A percentile compares a stretch with the other conserved stretches of the same genome.
phyloP scores from a whole-genome alignment of 2,329 filamentous ascomycete genomes.

The Talaromyces sp. region DNA sequence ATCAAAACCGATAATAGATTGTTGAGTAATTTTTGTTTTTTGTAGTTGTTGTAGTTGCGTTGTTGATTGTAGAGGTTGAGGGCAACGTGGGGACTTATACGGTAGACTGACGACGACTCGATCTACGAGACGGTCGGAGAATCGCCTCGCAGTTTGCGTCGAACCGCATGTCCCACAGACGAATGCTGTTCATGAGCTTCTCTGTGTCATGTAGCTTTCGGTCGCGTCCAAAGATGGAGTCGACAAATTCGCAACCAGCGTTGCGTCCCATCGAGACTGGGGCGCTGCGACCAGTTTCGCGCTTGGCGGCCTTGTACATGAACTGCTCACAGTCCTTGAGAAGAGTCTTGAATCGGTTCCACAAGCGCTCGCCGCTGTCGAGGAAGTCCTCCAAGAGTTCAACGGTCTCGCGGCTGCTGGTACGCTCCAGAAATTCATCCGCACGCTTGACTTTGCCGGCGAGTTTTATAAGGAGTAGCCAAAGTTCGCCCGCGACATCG shows the following conservation, averaged over 20 bases:
- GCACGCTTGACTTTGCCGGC: constrained; percentile 90
- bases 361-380: constrained; percentile 79
- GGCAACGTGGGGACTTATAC: constrained; percentile 15
- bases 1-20: not conserved
- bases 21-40: not conserved
- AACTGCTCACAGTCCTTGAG: constrained; percentile 89
- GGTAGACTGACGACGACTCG: constrained; percentile 25
- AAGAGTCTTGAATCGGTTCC: constrained; percentile 76
- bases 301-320: constrained; percentile 88
- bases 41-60: not conserved
- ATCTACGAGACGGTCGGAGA: constrained; percentile 47
- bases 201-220: constrained; percentile 85
- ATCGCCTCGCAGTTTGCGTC: constrained; percentile 95
- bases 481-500: constrained; percentile 89
- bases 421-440: constrained; percentile 69
- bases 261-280: constrained; percentile 78
- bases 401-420: constrained; percentile 68
- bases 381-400: constrained; percentile 90
- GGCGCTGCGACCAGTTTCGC: constrained; percentile 60
- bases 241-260: constrained; percentile 90
- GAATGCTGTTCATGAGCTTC: constrained; percentile 83
- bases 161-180: constrained; percentile 88
- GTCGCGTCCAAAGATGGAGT: constrained; percentile 90
- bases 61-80: not conserved
- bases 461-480: constrained; percentile 90